Base-by-base conservation (phyloP, 1,284 basidiomycete species). In the Meira miltonrushii region DNA sequence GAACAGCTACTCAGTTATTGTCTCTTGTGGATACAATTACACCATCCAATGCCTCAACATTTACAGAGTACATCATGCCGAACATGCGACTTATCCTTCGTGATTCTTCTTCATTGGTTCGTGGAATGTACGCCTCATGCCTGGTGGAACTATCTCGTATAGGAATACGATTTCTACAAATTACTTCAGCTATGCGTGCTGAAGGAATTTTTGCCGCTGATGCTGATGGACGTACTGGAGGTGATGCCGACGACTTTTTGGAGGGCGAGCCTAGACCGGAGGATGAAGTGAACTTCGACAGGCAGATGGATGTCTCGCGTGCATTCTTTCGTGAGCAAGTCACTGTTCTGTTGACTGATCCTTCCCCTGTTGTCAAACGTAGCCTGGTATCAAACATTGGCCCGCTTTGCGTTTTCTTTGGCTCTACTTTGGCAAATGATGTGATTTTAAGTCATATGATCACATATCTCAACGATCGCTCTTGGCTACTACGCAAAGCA, bases 371-470 rank as follows among this genome's bases (percentile, higher is more conserved):
- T n/a, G 84, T 85, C 47, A 84, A 83, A 60, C 80, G 84, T 12
- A 80, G 82, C 0, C 79, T 84, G n/a, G 78, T 86, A 0, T 70
- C 88, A 59, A 86, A 91, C 67, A 89, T 97, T 37, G 88, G 88
- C 1, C 86, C 88, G 0, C 81, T 98, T 6, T 96, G 92, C 75
- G 86, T 91, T 55, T 96, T 98, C 81, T 86, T 98, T 39, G 94
- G 93, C 2, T 81, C 90, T 23, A 88, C 91, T 74, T 88, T 87
- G 75, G 94, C 95, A 0, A 94, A 95, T 79, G 93, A 98, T 69
- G 88, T 94, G 2, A 82, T 99, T 6, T 82, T 98, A 19, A 92
- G 91, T 67, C 93, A 98, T 78, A 94, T 98, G 87, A 93, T 98
- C 77, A 98, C 95, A 0, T 98, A 96, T 74, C 83, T 98, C 67